phyloP scores from a whole-genome alignment of 495 filamentous ascomycete genomes.

The Xylaria intraflava region DNA sequence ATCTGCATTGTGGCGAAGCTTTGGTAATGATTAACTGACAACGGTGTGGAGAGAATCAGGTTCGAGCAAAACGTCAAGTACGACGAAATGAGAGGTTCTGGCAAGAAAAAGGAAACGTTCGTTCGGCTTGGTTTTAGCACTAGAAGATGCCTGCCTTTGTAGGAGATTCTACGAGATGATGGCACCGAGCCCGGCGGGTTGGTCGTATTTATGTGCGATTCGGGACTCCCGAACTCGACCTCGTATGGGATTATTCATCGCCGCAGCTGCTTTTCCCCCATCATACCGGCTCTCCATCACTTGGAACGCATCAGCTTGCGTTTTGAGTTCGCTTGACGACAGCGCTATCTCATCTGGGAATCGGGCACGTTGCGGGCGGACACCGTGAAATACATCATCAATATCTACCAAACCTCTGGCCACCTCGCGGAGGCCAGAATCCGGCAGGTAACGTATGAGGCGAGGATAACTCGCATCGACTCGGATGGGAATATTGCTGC shows the following conservation, averaged over 20 bases:
- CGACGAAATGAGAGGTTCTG: no score
- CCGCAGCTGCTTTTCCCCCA: background rate
- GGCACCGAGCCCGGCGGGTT: background rate
- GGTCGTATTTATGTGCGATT: background rate
- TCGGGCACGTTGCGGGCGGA: background rate
- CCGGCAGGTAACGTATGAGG: background rate
- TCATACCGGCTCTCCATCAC: background rate
- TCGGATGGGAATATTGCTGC: background rate
- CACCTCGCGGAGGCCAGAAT: background rate
- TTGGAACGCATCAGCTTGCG: background rate
- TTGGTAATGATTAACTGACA: background rate
- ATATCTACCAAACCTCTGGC: background rate
- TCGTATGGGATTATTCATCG: background rate
- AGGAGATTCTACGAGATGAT: background rate
- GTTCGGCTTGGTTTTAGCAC: background rate
- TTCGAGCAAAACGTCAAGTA: no score
- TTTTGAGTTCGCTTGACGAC: slow-evolving; percentile 11
- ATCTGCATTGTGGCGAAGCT: slow-evolving; percentile 15
- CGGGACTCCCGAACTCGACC: background rate
- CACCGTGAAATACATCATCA: slow-evolving; percentile 7
- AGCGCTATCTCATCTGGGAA: slow-evolving; percentile 5
- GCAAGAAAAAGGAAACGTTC: background rate
- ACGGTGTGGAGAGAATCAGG: background rate
- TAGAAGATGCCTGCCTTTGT: background rate
- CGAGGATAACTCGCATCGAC: background rate